A percentile compares a stretch with the other conserved stretches of the same genome.
Evolutionary conservation across 139 green algal species (phyloP).

Genomic region (Yamagishiella unicocca): DNA sequence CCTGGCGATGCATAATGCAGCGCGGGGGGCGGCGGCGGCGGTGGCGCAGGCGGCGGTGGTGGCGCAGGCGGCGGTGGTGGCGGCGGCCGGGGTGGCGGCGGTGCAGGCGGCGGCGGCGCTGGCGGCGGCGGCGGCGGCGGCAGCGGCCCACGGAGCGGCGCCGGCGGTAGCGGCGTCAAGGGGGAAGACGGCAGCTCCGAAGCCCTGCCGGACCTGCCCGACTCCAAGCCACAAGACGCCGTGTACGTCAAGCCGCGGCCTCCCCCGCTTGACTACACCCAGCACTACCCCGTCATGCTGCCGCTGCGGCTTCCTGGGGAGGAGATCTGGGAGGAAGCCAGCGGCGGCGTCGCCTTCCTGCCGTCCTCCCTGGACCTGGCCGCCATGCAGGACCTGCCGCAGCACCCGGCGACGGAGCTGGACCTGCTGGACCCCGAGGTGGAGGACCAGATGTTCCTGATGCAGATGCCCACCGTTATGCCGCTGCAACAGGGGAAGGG

Average conservation of each 20-base stretch:
- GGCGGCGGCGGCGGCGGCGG: conserved; percentile 25
- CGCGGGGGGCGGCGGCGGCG: no score
- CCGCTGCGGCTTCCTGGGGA: conserved; percentile 54
- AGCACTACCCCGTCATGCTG: conserved; percentile 73
- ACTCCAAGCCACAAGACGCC: neutral
- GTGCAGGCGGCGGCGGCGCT: conserved; percentile 1
- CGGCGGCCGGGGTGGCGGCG: conserved; percentile 19
- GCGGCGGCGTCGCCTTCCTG: neutral
- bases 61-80: conserved; percentile 14
- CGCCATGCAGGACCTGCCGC: conserved; percentile 12
- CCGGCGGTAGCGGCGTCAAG: neutral
- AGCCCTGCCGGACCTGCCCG: neutral
- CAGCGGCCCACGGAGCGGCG: neutral
- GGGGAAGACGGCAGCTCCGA: neutral
- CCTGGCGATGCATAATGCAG: no score
- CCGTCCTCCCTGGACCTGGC: conserved; percentile 35
- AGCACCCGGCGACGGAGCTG: conserved; percentile 37
- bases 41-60: neutral
- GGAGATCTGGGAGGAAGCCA: conserved; percentile 35
- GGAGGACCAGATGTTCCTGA: conserved; percentile 63
- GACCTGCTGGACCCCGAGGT: conserved; percentile 37
- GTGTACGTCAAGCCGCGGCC: neutral
- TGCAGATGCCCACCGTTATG: conserved; percentile 76
- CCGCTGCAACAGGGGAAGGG: conserved; percentile 42
- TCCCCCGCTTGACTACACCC: conserved; percentile 54